phyloP scores from a whole-genome alignment of 208 protist species.

The Acanthamoeba culbertsoni region DNA sequence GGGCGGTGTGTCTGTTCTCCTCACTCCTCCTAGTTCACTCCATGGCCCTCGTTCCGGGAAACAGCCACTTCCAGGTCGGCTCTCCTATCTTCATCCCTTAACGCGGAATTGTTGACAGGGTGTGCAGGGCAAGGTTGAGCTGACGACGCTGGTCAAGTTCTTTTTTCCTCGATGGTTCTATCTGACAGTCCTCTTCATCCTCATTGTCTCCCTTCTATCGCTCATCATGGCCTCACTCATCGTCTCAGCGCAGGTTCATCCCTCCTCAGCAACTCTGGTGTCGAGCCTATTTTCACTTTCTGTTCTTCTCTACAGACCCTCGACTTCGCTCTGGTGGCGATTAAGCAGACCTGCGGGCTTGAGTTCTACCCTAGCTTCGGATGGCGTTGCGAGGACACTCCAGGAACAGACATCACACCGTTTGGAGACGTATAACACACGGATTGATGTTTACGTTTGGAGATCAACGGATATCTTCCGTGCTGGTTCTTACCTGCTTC shows the following conservation, averaged over 20 bases:
- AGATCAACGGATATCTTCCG: neutral
- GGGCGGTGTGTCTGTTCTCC: conserved; percentile 9
- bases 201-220: conserved; percentile 15
- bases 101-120: too few relatives aligned
- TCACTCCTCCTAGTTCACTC: conserved; percentile 14
- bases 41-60: neutral
- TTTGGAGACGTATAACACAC: neutral
- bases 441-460: neutral
- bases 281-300: neutral
- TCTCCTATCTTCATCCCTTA: neutral
- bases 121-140: conserved; percentile 20
- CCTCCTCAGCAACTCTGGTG: neutral
- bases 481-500: neutral
- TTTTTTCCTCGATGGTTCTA: conserved; percentile 26
- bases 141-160: conserved; percentile 44
- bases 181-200: neutral
- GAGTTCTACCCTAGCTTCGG: conserved; percentile 31
- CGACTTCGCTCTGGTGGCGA: conserved; percentile 4
- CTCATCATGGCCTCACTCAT: conserved; percentile 33
- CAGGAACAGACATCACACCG: neutral
- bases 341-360: neutral
- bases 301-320: neutral
- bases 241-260: neutral
- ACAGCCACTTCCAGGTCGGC: conserved; percentile 15
- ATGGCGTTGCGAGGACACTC: neutral